These are phyloP conservation scores for Comarum palustre DNA, from an alignment of 306 rosid species.

Conservation along the genomic window DNA sequence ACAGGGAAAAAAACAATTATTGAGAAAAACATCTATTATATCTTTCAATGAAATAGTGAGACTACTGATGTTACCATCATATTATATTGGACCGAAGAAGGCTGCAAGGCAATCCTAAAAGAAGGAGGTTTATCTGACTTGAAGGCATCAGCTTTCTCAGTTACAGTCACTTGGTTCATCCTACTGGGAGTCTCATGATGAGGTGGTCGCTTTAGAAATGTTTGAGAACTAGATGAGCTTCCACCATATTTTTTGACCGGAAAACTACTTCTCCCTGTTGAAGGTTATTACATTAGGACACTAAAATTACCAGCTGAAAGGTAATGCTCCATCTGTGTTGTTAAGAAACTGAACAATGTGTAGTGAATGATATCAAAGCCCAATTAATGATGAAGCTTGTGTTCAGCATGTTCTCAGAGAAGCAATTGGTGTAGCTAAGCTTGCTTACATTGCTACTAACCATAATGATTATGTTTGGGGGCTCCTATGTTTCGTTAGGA, in stretches of 20 bases:
- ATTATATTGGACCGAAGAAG: background rate
- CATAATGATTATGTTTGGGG: too few species aligned
- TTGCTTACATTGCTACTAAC: too few species aligned
- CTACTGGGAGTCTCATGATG: background rate
- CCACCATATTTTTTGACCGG: background rate
- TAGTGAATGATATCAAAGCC: too few species aligned
- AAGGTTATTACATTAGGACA: background rate
- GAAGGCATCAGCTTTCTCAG: slow-evolving; percentile 14
- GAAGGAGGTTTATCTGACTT: background rate
- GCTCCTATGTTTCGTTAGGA: too few species aligned
- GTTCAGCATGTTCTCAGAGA: too few species aligned
- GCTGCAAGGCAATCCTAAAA: background rate
- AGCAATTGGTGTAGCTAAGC: too few species aligned
- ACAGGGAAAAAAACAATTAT: too few species aligned
- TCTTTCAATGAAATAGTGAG: background rate
- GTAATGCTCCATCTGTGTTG: background rate
- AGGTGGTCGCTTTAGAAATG: background rate
- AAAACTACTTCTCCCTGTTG: background rate
- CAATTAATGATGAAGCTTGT: too few species aligned
- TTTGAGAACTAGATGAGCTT: background rate
- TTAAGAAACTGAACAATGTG: background rate
- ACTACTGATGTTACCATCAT: background rate
- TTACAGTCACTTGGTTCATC: background rate
- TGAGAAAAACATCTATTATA: background rate
- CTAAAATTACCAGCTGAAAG: background rate